Base-by-base conservation (phyloP, 495 filamentous ascomycete genomes). In the Sabuloglossum arenarium region DNA sequence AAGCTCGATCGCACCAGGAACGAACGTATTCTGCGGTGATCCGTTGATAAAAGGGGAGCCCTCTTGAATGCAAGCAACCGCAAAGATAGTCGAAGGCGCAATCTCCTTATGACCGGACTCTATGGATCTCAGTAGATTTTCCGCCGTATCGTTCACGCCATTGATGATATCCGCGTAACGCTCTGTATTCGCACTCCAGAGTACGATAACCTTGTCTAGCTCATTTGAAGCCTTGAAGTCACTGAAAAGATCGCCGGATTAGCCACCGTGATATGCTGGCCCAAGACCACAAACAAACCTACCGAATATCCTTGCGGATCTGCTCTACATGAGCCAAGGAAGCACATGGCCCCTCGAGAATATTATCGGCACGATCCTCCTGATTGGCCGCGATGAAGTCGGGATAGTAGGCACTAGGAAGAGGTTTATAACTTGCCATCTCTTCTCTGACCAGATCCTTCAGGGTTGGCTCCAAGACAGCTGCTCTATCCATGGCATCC, bases 381-480 rank as follows among this genome's bases (percentile, higher is more conserved):
- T 98, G 91, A 74, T 98, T 98, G 69, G 91, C 84, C 59, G 91
- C 91, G 65, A 98, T 98, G 75, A 97, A 98, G 70, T 98, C 91
- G 4, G 91, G 91, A 66, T 98, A 98, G 79, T 97, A 98, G 72
- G 96, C 85, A 70, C 82, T 88, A 28, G 88, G 90, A 61, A 97
- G 78, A 16, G 91, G 91, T 64, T 82, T 81, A 81, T 97, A 84
- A 60, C 73, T 72, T 59, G 79, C 74, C 90, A 97, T 89, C 71
- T 96, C 84, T 77, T 94, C 91, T 70, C 82, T 81, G 61, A 98
- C 85, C 59, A 82, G 77, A 56, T 71, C 69, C 77, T 98, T 98
- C 62, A 98, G 76, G 47, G 83, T 80, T 32, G 91, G 91, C 73
- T 98, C 89, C 42, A 98, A 79, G 50, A 98, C 91, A 61, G 81